Evolutionary conservation across 495 filamentous ascomycete species (phyloP), one percentile per base, ranked within the genome.

Genomic region (Penicilliopsis zonata): DNA sequence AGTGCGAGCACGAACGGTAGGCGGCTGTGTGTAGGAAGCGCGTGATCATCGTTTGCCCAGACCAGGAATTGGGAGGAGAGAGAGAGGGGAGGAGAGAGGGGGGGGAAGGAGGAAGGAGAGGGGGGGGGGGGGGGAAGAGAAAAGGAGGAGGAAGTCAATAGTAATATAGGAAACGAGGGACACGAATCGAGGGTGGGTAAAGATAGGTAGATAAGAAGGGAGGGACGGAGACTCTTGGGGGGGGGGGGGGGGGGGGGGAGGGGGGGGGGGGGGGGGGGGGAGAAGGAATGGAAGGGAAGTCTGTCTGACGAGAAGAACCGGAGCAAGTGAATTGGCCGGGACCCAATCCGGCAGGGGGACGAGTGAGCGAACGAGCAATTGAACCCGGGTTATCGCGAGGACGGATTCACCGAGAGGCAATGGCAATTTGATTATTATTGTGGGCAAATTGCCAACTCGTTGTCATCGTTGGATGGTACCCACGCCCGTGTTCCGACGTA

Each of bases 1-100:
- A 49, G 55, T 58, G 59, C 54, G 53, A 57, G 56, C 56, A 63
- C 57, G 23, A 26, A 4, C 14, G 22, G 33, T 27, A 35, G 20
- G 5, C 25, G 3, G 12, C 33, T 35, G 13, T 46, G 40, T 41
- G 41, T 39, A 30, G 23, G 33, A 43, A 46, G 47, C 48, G 42
- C 46, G 35, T 44, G 44, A 43, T 43, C 43, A 41, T 52, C 41
- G 38, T 59, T 44, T 47, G 43, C 34, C 38, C 34, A 28, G 38
- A 36, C 26, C 29, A 28, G 17, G 39, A 28, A 40, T 31, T 30
- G 34, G 37, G 21, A 31, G 43, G 21, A 27, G 21, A 28, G 28
- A 20, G 28, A 36, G 20, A 15, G 13, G 20, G 24, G 28, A 24
- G 31, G 35, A 24, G 35, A 24, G 38, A 34, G 17, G 22, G 24